Conservation (phyloP, 441 rosid genomes). For the Isatis lusitanica region DNA sequence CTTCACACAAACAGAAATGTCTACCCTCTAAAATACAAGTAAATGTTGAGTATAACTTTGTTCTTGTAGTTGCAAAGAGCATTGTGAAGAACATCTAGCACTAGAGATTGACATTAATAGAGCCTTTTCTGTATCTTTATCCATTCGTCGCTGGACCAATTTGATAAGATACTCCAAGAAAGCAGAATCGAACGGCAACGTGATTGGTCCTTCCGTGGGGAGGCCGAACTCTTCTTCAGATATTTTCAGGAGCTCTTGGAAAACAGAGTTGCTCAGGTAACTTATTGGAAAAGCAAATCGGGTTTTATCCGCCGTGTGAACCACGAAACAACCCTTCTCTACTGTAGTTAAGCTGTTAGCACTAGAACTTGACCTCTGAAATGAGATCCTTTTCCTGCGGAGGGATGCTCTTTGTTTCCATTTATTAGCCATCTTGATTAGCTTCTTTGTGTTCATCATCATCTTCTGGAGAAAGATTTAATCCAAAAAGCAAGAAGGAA, state of each 20-base stretch:
- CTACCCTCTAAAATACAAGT: constrained; percentile 12
- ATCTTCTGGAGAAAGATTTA: neutral
- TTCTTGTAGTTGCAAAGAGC: constrained; percentile 16
- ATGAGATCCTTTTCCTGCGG: constrained; percentile 36
- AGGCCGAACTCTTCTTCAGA: constrained; percentile 47
- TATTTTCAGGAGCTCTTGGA: constrained; percentile 37
- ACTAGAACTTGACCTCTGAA: neutral
- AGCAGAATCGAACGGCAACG: constrained; percentile 39
- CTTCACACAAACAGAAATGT: neutral
- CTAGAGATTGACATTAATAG: too few species aligned
- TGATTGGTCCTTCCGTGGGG: constrained; percentile 19
- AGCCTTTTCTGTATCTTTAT: constrained; percentile 22
- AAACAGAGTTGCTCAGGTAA: constrained; percentile 31
- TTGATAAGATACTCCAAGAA: constrained; percentile 33
- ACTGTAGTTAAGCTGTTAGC: neutral
- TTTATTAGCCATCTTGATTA: constrained; percentile 41
- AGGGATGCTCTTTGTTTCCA: constrained; percentile 39
- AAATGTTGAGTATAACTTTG: neutral
- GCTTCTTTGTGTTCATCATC: constrained; percentile 41
- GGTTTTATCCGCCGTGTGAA: constrained; percentile 33
- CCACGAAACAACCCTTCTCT: constrained; percentile 38
- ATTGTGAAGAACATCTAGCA: too few species aligned
- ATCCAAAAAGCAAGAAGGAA: neutral
- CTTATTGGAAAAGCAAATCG: constrained; percentile 32
- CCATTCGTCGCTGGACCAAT: constrained; percentile 21